phyloP scores from a whole-genome alignment of 2,329 filamentous ascomycete species.

The Diaporthe sp. region DNA sequence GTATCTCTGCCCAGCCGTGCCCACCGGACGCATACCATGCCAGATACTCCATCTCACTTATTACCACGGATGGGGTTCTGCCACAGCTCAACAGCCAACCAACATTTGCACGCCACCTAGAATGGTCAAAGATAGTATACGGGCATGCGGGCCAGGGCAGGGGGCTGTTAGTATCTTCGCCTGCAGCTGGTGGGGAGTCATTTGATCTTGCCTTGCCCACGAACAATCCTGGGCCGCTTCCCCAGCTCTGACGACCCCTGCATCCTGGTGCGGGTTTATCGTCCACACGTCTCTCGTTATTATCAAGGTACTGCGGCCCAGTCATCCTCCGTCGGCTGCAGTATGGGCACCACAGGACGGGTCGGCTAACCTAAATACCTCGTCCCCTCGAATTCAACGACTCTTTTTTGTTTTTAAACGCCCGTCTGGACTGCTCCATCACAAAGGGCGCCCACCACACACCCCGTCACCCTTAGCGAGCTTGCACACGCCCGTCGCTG shows the following conservation, averaged over 20 bases:
- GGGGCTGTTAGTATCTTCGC: constrained; percentile 23
- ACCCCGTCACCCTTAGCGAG: constrained; percentile 36
- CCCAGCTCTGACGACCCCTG: constrained; percentile 33
- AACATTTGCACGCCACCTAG: constrained; percentile 26
- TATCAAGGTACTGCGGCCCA: constrained; percentile 26
- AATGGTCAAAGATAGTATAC: constrained; percentile 35
- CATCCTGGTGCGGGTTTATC: constrained; percentile 20
- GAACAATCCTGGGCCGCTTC: constrained; percentile 26
- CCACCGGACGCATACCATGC: constrained; percentile 7
- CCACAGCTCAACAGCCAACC: constrained; percentile 24
- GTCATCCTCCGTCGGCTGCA: constrained; percentile 3
- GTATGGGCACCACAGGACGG: not conserved
- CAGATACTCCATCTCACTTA: constrained; percentile 12
- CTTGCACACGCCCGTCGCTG: constrained; percentile 32
- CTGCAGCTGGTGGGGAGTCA: constrained; percentile 31
- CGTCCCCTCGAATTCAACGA: constrained; percentile 1
- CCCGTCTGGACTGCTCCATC: constrained; percentile 32
- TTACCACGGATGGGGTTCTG: constrained; percentile 6
- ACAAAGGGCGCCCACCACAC: constrained; percentile 31
- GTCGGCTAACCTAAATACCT: constrained; percentile 8
- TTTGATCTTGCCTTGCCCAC: constrained; percentile 30
- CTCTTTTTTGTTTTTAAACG: constrained; percentile 29
- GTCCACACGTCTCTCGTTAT: constrained; percentile 23
- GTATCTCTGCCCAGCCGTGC: constrained; percentile 13
- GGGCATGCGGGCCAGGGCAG: constrained; percentile 26